Percentiles rank a stretch among this genome's conserved stretches.
Evolutionary conservation across 768 basidiomycete genomes (phyloP).

Genomic region (Agaricus sinodeliciosus): DNA sequence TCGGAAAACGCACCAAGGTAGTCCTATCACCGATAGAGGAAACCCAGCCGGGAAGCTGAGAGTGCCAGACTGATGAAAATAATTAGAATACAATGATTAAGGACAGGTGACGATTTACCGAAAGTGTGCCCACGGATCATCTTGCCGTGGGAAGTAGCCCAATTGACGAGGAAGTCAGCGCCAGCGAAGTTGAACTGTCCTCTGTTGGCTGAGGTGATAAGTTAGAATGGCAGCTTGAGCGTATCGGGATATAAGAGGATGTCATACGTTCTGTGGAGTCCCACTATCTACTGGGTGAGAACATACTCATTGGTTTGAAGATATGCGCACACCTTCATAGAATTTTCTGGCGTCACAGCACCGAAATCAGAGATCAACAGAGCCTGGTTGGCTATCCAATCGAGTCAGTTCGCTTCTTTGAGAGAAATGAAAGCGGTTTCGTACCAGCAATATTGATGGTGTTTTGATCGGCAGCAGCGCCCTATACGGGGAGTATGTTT

Average conservation of each 20-base stretch:
- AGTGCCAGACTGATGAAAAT: conserved; percentile 27
- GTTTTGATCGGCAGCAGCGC: conserved; percentile 21
- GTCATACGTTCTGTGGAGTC: conserved; percentile 28
- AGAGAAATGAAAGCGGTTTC: not conserved
- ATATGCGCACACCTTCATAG: conserved; percentile 27
- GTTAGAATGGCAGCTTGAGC: not conserved
- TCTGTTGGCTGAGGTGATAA: conserved; percentile 15
- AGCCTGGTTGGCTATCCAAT: conserved; percentile 21
- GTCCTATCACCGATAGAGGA: conserved; percentile 23
- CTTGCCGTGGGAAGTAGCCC: conserved; percentile 33
- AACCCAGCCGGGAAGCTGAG: conserved; percentile 33
- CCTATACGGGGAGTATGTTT: conserved; percentile 13
- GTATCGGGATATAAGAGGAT: not conserved
- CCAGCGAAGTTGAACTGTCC: conserved; percentile 25
- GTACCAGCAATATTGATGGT: conserved; percentile 22
- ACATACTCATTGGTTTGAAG: not conserved
- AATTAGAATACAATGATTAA: conserved; percentile 18
- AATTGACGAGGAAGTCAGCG: conserved; percentile 32
- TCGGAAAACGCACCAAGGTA: conserved; percentile 20
- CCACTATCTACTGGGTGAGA: conserved; percentile 18
- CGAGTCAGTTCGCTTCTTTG: not conserved
- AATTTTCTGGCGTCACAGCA: conserved; percentile 34
- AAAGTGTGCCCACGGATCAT: conserved; percentile 36
- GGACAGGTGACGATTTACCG: conserved; percentile 16
- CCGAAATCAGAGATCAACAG: conserved; percentile 29